Conservation (phyloP, 2,329 filamentous ascomycete genomes). For the Microcyclosporella mali region DNA sequence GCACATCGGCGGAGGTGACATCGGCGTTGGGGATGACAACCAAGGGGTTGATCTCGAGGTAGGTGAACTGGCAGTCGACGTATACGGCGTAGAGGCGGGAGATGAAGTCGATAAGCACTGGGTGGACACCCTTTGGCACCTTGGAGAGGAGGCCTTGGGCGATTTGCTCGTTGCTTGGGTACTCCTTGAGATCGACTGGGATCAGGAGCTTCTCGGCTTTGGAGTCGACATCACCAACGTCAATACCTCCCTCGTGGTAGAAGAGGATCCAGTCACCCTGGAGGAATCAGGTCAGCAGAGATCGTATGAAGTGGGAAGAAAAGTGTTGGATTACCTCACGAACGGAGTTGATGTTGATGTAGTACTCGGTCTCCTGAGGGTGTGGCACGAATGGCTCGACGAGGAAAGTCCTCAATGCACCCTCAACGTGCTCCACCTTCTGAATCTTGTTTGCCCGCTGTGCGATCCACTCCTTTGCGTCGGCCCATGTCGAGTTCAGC, state of each 20-base stretch:
- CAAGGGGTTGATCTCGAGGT: constrained; percentile 99
- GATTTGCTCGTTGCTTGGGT: constrained; percentile 93
- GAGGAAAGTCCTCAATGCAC: constrained; percentile 87
- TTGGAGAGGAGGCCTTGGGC: constrained; percentile 80
- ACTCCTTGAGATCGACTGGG: constrained; percentile 88
- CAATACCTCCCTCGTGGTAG: constrained; percentile 98
- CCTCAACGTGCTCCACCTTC: constrained; percentile 85
- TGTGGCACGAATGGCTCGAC: constrained; percentile 98
- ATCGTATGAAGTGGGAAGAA: neutral
- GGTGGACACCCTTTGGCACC: constrained; percentile 91
- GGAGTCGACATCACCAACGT: constrained; percentile 96
- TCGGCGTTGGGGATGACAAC: constrained; percentile 94
- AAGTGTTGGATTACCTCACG: constrained; percentile 73
- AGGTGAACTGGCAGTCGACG: constrained; percentile 99
- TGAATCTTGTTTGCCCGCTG: constrained; percentile 86
- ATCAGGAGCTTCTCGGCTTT: constrained; percentile 99
- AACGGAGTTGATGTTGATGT: constrained; percentile 99
- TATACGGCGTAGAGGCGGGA: constrained; percentile 96
- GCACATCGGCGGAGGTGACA: constrained; percentile 84
- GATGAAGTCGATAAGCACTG: constrained; percentile 98
- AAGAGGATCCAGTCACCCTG: constrained; percentile 99
- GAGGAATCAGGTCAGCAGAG: constrained; percentile 27
- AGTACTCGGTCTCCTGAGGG: constrained; percentile 93
- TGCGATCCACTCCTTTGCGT: constrained; percentile 90
- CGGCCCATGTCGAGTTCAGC: constrained; percentile 94